Evolutionary conservation across 495 filamentous ascomycete species (phyloP).

Genomic region (Penicillium atrosanguineum): DNA sequence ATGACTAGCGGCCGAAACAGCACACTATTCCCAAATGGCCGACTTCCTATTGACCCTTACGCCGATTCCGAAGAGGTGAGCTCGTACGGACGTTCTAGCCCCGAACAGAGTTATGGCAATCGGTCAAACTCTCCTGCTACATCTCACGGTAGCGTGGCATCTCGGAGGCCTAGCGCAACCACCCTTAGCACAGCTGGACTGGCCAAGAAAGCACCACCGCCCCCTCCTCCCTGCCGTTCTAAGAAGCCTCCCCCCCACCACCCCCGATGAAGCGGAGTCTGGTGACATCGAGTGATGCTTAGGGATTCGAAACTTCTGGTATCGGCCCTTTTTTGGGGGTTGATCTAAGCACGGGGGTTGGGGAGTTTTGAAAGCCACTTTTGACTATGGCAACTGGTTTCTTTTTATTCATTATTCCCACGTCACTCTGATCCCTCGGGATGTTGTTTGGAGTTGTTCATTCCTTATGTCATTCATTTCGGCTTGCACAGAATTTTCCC

Average conservation of each 20-base stretch:
- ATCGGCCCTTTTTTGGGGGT: not conserved
- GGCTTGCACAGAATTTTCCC: not conserved
- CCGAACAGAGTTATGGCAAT: conserved; percentile 52
- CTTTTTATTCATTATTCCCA: not conserved
- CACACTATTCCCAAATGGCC: conserved; percentile 39
- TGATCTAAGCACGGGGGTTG: conserved; percentile 12
- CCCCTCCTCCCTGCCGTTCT: conserved; percentile 74
- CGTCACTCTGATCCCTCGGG: not conserved
- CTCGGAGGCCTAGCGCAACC: conserved; percentile 53
- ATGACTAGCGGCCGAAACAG: conserved; percentile 41
- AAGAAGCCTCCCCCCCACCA: conserved; percentile 73
- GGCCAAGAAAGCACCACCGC: conserved; percentile 70
- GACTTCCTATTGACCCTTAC: conserved; percentile 55
- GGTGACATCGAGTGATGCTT: conserved; percentile 32
- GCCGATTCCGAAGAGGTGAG: conserved; percentile 60
- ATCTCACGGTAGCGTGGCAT: conserved; percentile 57
- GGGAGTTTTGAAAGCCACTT: conserved; percentile 8
- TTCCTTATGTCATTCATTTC: conserved; percentile 1
- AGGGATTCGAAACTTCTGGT: not conserved
- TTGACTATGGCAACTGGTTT: not conserved
- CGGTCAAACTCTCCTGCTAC: conserved; percentile 62
- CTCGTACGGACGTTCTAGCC: conserved; percentile 53
- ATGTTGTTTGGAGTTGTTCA: not conserved
- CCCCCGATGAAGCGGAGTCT: conserved; percentile 49
- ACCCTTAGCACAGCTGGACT: conserved; percentile 41